Base-by-base conservation (phyloP, 768 basidiomycete genomes). In the Mycena galericulata region DNA sequence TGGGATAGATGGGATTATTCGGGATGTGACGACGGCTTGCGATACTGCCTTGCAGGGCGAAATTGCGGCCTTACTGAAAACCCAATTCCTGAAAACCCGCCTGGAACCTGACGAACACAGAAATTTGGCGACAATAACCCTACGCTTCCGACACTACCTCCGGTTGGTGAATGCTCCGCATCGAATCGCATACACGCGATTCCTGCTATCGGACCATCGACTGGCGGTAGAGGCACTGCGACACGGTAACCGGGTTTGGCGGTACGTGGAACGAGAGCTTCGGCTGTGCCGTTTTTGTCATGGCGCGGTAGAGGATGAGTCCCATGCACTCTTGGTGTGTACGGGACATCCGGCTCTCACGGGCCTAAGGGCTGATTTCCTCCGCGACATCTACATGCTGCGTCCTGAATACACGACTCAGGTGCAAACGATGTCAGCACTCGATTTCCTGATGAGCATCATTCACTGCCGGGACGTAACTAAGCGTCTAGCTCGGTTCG, bases 261-360 rank as follows among this genome's bases (percentile, higher is more conserved):
- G 22, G 40, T 41, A 32, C 20, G 41, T 55, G 2, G n/a, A 26
- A 9, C n/a, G 62, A 11, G 40, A 53, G 11, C 29, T 32, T 36
- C 50, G 62, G 9, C 36, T 62, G 2, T 62, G 61, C n/a, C 30
- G 61, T 11, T 55, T 43, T 32, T 63, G 62, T 34, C 50, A 14
- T 18, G n/a, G 4, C 9, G 62, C 2, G 1, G 36, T 63, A 14
- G 62, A 63, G 54, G 62, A 63, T 20, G 62, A 63, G n/a, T 34
- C 32, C 17, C 62, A 63, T 45, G 62, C 62, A 1, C 26, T 54
- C 8, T 29, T 64, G 22, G 53, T 64, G 4, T 64, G 62, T 26
- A 20, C 8, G 10, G 62, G 10, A 24, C 38, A 47, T 41, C 43
- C 53, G 3, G 2, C 6, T 12, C 40, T 64, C 5, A 18, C 51